A percentile compares a stretch with the other conserved stretches of the same genome.
phyloP scores from a whole-genome alignment of 768 basidiomycete genomes.

The Termitomyces bulborhizus region DNA sequence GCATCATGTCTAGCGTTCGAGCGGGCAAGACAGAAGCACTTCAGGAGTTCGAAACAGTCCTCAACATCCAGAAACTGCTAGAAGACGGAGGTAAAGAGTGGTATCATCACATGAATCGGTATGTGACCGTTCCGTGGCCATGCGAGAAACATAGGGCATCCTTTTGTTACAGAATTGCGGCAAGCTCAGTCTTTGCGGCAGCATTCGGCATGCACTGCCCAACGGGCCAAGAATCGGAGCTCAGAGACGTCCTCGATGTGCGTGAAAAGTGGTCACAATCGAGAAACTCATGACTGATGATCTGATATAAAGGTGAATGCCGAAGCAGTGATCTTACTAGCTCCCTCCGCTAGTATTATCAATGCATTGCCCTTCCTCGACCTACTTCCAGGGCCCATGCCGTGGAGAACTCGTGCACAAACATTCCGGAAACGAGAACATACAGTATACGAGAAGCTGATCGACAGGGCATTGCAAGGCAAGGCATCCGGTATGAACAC shows the following conservation, averaged over 20 bases:
- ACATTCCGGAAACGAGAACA: background rate
- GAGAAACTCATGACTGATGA: background rate
- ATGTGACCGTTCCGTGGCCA: background rate
- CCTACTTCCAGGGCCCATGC: background rate
- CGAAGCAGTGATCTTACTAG: background rate
- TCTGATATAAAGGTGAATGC: background rate
- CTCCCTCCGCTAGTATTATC: background rate
- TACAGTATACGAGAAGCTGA: background rate
- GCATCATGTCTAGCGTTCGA: background rate
- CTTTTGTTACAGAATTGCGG: background rate
- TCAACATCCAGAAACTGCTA: background rate
- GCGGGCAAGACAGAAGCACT: background rate
- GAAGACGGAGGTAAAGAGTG: background rate
- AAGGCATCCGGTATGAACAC: background rate
- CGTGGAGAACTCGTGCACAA: background rate
- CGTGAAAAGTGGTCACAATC: background rate
- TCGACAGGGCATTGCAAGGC: background rate
- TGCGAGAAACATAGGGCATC: background rate
- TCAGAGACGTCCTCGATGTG: background rate
- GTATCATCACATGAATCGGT: slow-evolving; percentile 1
- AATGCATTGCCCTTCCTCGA: background rate
- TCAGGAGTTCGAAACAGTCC: background rate
- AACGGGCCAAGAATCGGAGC: background rate
- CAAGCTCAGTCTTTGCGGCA: background rate
- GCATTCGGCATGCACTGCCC: background rate